A percentile compares a stretch with the other conserved stretches of the same genome.
Evolutionary conservation across 352 stramenopile genomes (phyloP).

Genomic region (Globisporangium nodosum): DNA sequence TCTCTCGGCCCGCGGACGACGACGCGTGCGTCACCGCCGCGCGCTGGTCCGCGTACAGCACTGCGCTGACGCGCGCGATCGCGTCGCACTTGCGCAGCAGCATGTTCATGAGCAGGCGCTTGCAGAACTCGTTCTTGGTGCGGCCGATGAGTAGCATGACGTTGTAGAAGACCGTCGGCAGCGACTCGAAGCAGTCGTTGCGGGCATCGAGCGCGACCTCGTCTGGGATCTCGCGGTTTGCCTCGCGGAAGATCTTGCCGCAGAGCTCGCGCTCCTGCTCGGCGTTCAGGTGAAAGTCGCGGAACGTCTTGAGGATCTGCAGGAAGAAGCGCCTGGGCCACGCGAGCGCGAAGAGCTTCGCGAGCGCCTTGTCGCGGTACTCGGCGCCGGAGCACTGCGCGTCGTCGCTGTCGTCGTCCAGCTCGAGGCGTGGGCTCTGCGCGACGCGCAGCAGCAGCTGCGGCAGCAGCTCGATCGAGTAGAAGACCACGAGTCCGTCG

Average conservation of each 20-base stretch:
- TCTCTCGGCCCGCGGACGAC: conserved; percentile 11
- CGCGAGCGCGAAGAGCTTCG: conserved; percentile 25
- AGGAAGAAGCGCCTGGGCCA: conserved; percentile 47
- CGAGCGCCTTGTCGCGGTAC: conserved; percentile 23
- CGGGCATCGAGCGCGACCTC: conserved; percentile 1
- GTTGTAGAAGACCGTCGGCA: conserved; percentile 37
- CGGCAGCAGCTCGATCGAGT: conserved; percentile 39
- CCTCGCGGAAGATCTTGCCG: conserved; percentile 36
- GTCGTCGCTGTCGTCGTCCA: conserved; percentile 14
- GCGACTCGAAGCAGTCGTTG: conserved; percentile 20
- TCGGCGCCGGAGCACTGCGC: conserved; percentile 20
- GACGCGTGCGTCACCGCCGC: neutral
- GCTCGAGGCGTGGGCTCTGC: conserved; percentile 18
- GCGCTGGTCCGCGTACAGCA: conserved; percentile 9
- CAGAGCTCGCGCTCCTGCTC: conserved; percentile 32
- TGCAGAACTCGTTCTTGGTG: conserved; percentile 25
- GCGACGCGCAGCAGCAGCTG: conserved; percentile 34
- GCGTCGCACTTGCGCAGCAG: conserved; percentile 28
- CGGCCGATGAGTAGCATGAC: conserved; percentile 31
- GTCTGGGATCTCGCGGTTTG: conserved; percentile 20
- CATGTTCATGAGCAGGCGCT: conserved; percentile 27
- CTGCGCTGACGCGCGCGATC: conserved; percentile 1
- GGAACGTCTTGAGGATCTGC: conserved; percentile 44
- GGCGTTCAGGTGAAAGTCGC: conserved; percentile 25
- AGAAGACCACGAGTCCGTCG: conserved; percentile 28